A percentile compares a stretch with the other conserved stretches of the same genome.
Evolutionary conservation across 441 rosid species (phyloP).

Genomic region (Corymbia citriodora): DNA sequence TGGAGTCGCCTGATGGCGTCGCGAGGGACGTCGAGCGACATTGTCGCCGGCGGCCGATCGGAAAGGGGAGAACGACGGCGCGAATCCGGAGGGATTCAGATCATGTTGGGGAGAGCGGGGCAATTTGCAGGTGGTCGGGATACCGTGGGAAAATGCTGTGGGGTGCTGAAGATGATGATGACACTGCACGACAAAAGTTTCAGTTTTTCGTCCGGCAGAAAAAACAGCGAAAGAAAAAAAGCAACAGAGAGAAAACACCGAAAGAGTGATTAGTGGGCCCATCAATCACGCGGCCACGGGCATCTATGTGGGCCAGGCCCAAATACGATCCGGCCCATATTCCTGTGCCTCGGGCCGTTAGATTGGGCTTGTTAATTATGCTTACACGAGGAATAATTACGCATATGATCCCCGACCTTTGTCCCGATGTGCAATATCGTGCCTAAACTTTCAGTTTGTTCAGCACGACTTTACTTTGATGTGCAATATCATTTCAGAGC

Average conservation of each 20-base stretch:
- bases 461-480: too few relatives aligned
- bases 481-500: rapidly evolving
- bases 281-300: neutral
- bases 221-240: neutral
- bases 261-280: neutral
- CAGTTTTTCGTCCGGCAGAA: neutral
- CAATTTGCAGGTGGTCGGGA: neutral
- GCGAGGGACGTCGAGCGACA: slow-evolving; percentile 54
- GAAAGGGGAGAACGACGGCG: neutral
- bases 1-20: slow-evolving; percentile 52
- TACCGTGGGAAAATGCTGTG: neutral
- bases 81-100: neutral
- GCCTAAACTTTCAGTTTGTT: too few relatives aligned
- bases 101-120: neutral
- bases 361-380: neutral
- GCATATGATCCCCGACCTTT: too few relatives aligned
- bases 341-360: neutral
- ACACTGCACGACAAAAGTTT: neutral
- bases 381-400: neutral
- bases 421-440: too few relatives aligned
- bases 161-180: neutral
- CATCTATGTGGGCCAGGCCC: neutral
- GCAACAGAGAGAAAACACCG: neutral
- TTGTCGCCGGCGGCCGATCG: slow-evolving; percentile 10
- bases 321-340: neutral